Evolutionary conservation across 73 alveolate species (phyloP).

Genomic region (Paramecium sonneborni): DNA sequence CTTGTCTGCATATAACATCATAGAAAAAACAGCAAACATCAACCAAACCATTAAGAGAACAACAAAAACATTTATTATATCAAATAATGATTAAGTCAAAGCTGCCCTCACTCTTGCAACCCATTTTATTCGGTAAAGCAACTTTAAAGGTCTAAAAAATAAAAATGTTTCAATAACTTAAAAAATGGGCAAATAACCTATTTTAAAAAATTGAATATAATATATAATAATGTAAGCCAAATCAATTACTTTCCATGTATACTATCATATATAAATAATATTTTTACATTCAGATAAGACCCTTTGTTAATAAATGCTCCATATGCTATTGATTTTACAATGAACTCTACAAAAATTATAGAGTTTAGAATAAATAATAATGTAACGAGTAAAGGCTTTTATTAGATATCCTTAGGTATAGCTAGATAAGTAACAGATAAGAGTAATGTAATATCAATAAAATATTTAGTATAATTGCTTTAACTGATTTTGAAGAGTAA

Average conservation of each 20-base stretch:
- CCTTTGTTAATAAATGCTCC: constrained; percentile 29
- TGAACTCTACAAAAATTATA: background rate
- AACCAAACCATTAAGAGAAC: background rate
- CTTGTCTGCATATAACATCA: background rate
- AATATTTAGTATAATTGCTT: background rate
- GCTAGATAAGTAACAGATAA: background rate
- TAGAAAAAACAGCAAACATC: constrained; percentile 15
- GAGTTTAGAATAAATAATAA: background rate
- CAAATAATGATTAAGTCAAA: constrained; percentile 16
- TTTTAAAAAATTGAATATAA: background rate
- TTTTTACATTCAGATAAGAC: background rate
- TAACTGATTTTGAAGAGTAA: background rate
- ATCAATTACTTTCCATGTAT: background rate
- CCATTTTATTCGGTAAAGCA: background rate
- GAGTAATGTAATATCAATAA: background rate
- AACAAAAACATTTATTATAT: constrained; percentile 12
- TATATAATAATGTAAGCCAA: background rate
- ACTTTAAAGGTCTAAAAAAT: background rate
- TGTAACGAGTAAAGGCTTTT: background rate
- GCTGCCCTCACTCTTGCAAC: background rate
- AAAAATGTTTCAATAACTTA: background rate
- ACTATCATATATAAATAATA: background rate
- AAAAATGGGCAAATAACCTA: background rate
- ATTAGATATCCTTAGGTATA: background rate
- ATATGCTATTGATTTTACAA: background rate